Conservation (phyloP, 805 yeast species). For the Isabelozyma gotoi region DNA sequence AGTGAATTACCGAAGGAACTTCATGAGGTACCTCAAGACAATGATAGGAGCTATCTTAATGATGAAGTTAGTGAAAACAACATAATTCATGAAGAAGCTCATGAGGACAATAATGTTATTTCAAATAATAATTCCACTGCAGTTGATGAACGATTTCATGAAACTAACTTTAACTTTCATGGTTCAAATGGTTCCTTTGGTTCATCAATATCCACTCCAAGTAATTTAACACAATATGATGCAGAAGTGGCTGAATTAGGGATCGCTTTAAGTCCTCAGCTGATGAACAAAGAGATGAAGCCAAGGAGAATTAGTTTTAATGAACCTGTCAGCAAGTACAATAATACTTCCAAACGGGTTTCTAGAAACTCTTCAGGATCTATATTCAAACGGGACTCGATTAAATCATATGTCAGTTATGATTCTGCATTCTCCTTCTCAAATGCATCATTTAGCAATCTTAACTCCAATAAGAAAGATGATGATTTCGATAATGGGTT, state of each 20-base stretch:
- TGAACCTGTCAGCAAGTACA: slow-evolving; percentile 11
- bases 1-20: slow-evolving; percentile 9
- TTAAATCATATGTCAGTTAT: slow-evolving; percentile 56
- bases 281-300: slow-evolving; percentile 17
- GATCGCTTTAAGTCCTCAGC: slow-evolving; percentile 40
- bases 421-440: slow-evolving; percentile 53
- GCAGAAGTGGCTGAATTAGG: slow-evolving; percentile 45
- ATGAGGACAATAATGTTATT: too few relatives aligned
- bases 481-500: slow-evolving; percentile 19
- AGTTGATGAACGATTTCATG: neutral
- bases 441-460: slow-evolving; percentile 9
- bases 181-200: slow-evolving; percentile 7
- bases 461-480: slow-evolving; percentile 11
- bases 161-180: neutral
- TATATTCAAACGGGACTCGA: slow-evolving; percentile 34
- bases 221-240: slow-evolving; percentile 37
- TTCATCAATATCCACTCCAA: slow-evolving; percentile 31
- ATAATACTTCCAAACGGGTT: slow-evolving; percentile 11
- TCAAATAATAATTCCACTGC: neutral
- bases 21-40: neutral
- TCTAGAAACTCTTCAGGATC: slow-evolving; percentile 29
- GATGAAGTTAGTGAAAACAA: too few relatives aligned
- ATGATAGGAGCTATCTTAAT: too few relatives aligned
- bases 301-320: slow-evolving; percentile 23
- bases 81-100: too few relatives aligned